Conservation (phyloP, 192 early-diverging fungal species). For the Coemansia sp. region DNA sequence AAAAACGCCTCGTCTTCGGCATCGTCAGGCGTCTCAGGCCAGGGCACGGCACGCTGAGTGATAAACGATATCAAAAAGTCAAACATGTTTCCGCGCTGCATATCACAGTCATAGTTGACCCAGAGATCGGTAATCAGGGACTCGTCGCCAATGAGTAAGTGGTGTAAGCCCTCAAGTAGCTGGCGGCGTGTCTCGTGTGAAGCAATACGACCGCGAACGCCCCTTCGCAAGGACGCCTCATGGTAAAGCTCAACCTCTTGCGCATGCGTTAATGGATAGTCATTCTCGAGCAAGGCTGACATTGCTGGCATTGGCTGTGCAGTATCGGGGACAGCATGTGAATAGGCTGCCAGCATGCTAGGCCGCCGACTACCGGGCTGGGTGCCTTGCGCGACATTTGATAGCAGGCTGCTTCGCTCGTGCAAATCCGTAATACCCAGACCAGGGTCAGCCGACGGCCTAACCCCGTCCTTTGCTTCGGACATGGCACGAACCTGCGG, state of each 20-base stretch:
- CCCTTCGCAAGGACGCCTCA: constrained; percentile 30
- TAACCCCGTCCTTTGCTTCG: neutral
- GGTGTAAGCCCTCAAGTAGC: constrained; percentile 70
- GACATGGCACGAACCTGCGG: constrained; percentile 3
- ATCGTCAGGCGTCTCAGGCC: constrained; percentile 17
- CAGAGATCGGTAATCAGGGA: constrained; percentile 85
- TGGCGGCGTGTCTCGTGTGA: constrained; percentile 82
- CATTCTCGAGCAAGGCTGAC: constrained; percentile 21
- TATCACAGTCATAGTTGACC: constrained; percentile 91
- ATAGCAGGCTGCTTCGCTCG: neutral
- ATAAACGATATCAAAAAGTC: constrained; percentile 57
- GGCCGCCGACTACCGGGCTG: constrained; percentile 15
- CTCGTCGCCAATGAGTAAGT: constrained; percentile 64
- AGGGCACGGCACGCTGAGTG: constrained; percentile 43
- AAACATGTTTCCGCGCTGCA: constrained; percentile 80
- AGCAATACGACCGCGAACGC: constrained; percentile 50
- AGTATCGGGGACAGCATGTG: neutral
- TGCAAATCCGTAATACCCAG: constrained; percentile 7
- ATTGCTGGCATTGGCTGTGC: constrained; percentile 5
- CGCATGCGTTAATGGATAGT: constrained; percentile 26
- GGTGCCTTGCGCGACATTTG: neutral
- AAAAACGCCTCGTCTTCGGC: constrained; percentile 41
- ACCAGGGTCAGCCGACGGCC: constrained; percentile 5
- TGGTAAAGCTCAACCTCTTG: constrained; percentile 46
- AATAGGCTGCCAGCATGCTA: constrained; percentile 9